Evolutionary conservation across 2,329 filamentous ascomycete species (phyloP), one percentile per base, ranked within the genome.

Genomic region (Bipolaris sorokiniana): DNA sequence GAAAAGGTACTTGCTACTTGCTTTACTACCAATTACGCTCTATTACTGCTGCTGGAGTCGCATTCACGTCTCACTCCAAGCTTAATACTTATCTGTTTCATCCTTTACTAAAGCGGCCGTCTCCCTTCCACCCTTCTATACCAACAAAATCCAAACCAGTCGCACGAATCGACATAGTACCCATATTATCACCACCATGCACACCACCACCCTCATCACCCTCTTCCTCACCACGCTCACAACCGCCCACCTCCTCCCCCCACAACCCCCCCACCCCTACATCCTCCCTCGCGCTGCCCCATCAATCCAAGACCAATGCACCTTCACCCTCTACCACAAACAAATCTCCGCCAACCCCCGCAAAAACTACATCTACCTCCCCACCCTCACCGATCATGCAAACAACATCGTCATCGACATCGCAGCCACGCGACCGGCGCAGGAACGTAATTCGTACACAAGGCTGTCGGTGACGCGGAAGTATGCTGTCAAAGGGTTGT

Each of bases 301-400:
- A 40, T 20, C 55, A 7, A 16, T 22, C 28, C 48, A 46, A 23
- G 37, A 59, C 5, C 58, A 60, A 47, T 68, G 65, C 56, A 66
- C 61, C 0, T 66, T 66, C 48, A 60, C 50, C 18, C 55, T 66
- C 36, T 62, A 41, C 41, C 65, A 68, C 22, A 64, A 61, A 28
- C 64, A 64, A 47, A 11, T 56, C 36, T 37, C 33, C 20, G 33
- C 15, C 20, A 16, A 36, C 28, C n/a, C 40, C 23, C 44, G 28
- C 16, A 46, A 16, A 34, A 59, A 59, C 40, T 66, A 66, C 46
- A 56, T 68, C 45, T 62, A 60, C 47, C 38, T 68, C 16, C 55
- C 59, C 34, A 56, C 51, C 1, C 48, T 68, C 5, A 26, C 16
- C 13, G 62, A 66, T 15, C 38, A 65, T 10, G 22, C 62, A 6